Evolutionary conservation across 1,139 yeast species (phyloP).

Genomic region (Lodderomyces pseudojiufengensis): DNA sequence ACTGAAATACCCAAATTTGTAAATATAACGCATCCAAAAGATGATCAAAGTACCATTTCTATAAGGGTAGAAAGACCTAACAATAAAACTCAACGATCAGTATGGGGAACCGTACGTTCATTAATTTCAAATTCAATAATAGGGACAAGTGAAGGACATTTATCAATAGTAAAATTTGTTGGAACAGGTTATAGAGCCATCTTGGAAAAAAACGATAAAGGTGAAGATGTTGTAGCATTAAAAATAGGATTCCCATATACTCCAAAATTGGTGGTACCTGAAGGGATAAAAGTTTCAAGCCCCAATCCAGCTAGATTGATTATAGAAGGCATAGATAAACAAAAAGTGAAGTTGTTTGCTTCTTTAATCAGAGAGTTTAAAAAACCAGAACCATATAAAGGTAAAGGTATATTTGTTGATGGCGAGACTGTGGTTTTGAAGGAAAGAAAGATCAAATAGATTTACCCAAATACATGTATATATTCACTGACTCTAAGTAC

Average conservation of each 20-base stretch:
- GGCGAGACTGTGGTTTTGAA: constrained; percentile 87
- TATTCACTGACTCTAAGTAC: not conserved
- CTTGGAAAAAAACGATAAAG: constrained; percentile 51
- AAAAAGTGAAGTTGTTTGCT: constrained; percentile 83
- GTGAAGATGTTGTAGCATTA: constrained; percentile 60
- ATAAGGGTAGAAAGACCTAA: constrained; percentile 57
- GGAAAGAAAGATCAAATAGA: constrained; percentile 85
- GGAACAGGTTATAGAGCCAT: constrained; percentile 97
- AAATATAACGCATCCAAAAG: constrained; percentile 26
- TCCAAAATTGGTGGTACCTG: constrained; percentile 76
- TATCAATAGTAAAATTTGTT: constrained; percentile 81
- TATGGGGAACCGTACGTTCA: constrained; percentile 96
- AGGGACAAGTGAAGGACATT: constrained; percentile 92
- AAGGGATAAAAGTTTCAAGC: constrained; percentile 64
- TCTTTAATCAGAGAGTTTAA: constrained; percentile 81
- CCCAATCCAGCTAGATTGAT: constrained; percentile 89
- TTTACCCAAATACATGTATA: not conserved
- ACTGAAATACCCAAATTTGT: constrained; percentile 75
- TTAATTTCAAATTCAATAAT: constrained; percentile 70
- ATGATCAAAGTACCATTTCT: constrained; percentile 32
- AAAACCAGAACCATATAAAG: constrained; percentile 98
- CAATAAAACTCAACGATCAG: constrained; percentile 68
- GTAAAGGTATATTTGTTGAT: constrained; percentile 93
- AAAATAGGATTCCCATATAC: constrained; percentile 72
- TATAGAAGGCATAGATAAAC: constrained; percentile 85